Percentiles rank a stretch among this genome's conserved stretches.
phyloP scores from a whole-genome alignment of 148 eudicot species.

The Camellia lanceoleosa region DNA sequence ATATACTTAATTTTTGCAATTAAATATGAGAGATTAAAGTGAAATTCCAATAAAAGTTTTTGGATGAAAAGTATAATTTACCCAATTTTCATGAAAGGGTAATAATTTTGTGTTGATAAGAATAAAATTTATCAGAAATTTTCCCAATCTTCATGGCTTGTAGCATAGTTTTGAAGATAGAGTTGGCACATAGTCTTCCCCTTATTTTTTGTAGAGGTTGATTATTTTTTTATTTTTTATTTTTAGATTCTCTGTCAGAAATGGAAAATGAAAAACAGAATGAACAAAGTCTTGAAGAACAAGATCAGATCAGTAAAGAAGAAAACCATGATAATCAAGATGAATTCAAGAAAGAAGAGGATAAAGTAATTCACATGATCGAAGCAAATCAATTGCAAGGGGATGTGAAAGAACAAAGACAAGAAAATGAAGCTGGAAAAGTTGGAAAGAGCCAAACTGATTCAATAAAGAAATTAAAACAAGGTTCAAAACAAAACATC shows the following conservation, averaged over 20 bases:
- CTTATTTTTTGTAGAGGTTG: too few species aligned
- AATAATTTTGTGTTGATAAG: too few species aligned
- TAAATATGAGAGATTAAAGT: too few species aligned
- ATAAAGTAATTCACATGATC: neutral
- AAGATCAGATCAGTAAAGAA: neutral
- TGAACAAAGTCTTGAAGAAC: neutral
- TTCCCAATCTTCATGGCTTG: too few species aligned
- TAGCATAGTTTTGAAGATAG: too few species aligned
- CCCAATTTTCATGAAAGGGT: too few species aligned
- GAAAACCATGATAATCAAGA: neutral
- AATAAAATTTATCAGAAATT: too few species aligned
- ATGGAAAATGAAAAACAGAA: constrained; percentile 1
- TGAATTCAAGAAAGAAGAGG: neutral
- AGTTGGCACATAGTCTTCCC: too few species aligned
- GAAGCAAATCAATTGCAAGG: neutral
- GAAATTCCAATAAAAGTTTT: too few species aligned
- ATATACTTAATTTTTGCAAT: too few species aligned
- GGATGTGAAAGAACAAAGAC: neutral
- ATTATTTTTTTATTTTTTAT: neutral
- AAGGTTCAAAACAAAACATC: neutral
- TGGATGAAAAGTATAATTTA: too few species aligned
- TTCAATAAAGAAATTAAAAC: constrained; percentile 12
- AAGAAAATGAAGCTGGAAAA: neutral
- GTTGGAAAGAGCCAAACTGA: neutral
- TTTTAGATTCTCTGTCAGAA: too few species aligned